Conservation (phyloP, 306 rosid species). For the Gastrolobium villosum region DNA sequence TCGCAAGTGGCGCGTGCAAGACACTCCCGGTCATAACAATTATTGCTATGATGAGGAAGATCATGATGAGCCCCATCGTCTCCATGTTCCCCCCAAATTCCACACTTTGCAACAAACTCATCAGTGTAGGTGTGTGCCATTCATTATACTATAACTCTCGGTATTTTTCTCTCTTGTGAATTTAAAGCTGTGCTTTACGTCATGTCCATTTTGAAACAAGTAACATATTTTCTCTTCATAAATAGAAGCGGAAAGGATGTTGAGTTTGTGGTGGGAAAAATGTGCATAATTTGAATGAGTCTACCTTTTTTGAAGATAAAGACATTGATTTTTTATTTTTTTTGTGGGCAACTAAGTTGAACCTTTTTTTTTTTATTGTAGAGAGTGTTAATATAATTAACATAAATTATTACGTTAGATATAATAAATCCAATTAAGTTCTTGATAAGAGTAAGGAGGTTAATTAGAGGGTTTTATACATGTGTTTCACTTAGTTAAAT, state of each 20-base stretch:
- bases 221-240: neutral
- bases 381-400: neutral
- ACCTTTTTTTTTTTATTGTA: neutral
- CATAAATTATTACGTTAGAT: no score
- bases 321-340: neutral
- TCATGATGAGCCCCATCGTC: neutral
- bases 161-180: neutral
- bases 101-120: constrained; percentile 50
- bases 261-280: neutral
- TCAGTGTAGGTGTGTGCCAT: constrained; percentile 66
- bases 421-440: no score
- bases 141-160: neutral
- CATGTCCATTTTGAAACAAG: neutral
- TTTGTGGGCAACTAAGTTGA: neutral
- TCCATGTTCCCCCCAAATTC: constrained; percentile 41
- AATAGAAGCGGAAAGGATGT: neutral
- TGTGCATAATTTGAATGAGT: no score
- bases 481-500: no score
- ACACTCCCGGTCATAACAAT: constrained; percentile 24
- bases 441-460: no score
- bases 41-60: constrained; percentile 50
- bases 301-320: neutral
- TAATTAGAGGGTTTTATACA: no score
- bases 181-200: neutral
- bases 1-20: constrained; percentile 62